These are phyloP conservation scores for Paralagenidium karlingii DNA, from an alignment of 352 stramenopile genomes.

Conservation along the genomic window DNA sequence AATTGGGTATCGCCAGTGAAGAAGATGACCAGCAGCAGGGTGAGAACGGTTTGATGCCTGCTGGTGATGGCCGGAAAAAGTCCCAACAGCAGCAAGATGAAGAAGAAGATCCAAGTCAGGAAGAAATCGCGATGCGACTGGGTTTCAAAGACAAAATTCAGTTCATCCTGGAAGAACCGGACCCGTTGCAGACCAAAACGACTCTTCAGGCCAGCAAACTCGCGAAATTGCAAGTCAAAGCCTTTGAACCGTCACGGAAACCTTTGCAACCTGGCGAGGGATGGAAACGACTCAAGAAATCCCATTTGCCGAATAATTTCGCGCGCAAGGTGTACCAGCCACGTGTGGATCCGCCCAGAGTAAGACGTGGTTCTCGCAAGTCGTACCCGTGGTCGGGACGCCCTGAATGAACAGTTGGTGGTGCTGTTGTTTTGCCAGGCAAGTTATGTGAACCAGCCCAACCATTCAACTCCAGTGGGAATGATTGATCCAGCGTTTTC, in stretches of 20 bases:
- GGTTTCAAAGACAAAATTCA: constrained; percentile 32
- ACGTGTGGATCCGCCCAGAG: too few species aligned
- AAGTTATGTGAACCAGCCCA: constrained; percentile 50
- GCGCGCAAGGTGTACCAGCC: constrained; percentile 36
- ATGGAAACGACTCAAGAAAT: constrained; percentile 60
- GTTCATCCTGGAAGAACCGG: constrained; percentile 27
- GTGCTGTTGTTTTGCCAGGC: too few species aligned
- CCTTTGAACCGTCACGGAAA: constrained; percentile 3
- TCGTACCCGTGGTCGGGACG: not conserved
- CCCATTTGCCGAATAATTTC: constrained; percentile 40
- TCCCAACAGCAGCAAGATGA: too few species aligned
- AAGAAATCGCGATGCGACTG: constrained; percentile 17
- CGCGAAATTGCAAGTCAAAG: constrained; percentile 34
- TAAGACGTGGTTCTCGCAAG: not conserved
- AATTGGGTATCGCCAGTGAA: constrained; percentile 40
- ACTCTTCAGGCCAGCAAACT: constrained; percentile 41
- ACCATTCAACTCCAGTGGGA: constrained; percentile 42
- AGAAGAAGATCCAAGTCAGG: constrained; percentile 8
- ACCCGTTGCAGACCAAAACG: constrained; percentile 29
- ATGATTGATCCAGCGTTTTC: constrained; percentile 55
- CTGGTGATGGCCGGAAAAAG: too few species aligned
- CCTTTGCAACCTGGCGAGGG: constrained; percentile 28
- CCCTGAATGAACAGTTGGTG: too few species aligned
- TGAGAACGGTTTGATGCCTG: not conserved
- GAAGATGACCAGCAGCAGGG: not conserved